A percentile compares a stretch with the other conserved stretches of the same genome.
Evolutionary conservation across 345 rosid species (phyloP).

Genomic region (Pugionium cornutum): DNA sequence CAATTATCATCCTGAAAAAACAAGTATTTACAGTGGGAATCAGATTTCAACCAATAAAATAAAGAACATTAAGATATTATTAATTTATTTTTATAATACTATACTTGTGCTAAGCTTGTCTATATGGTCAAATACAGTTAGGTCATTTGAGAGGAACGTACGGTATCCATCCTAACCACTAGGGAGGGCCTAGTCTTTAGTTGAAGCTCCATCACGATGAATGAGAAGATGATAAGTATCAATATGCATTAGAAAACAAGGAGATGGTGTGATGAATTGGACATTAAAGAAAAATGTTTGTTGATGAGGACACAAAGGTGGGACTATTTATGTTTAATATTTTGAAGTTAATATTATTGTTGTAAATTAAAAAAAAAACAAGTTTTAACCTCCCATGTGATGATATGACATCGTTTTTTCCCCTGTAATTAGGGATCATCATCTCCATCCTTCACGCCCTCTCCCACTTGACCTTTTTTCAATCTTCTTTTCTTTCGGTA

Average conservation of each 20-base stretch:
- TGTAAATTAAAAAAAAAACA: too few species aligned
- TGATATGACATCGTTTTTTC: too few species aligned
- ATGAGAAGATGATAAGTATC: constrained; percentile 5
- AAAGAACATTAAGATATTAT: constrained; percentile 7
- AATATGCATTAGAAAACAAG: constrained; percentile 30
- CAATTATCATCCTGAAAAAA: constrained; percentile 17
- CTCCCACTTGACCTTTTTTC: too few species aligned
- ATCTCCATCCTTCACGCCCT: too few species aligned
- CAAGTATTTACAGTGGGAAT: constrained; percentile 1
- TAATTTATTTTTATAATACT: constrained; percentile 17
- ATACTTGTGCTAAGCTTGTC: constrained; percentile 6
- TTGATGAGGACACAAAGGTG: constrained; percentile 36
- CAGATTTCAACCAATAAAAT: constrained; percentile 7
- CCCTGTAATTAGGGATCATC: too few species aligned
- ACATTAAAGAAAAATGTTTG: constrained; percentile 38
- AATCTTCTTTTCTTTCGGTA: too few species aligned
- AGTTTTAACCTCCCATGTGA: too few species aligned
- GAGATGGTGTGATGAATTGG: constrained; percentile 40
- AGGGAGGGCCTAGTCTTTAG: constrained; percentile 7
- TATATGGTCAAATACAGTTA: background rate
- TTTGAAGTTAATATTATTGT: too few species aligned
- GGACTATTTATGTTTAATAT: constrained; percentile 15
- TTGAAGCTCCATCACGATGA: too few species aligned
- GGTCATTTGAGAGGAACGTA: constrained; percentile 38
- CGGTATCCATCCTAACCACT: constrained; percentile 33